Evolutionary conservation across 805 yeast species (phyloP).

Genomic region (Teunomyces gatunensis): DNA sequence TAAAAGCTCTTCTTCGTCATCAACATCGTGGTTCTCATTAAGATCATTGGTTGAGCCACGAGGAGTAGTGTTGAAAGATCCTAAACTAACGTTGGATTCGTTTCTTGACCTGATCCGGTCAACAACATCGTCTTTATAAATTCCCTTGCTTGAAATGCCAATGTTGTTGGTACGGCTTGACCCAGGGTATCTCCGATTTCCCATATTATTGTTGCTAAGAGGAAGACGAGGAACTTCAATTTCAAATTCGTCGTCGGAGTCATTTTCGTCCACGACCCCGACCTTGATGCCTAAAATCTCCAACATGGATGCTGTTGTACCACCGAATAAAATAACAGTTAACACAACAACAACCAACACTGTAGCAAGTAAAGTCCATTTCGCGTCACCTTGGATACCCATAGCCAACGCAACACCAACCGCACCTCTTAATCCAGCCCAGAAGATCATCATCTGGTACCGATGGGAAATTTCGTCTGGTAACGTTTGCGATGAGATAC

Average conservation of each 20-base stretch:
- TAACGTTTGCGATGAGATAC: conserved; percentile 38
- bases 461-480: conserved; percentile 92
- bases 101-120: conserved; percentile 22
- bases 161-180: conserved; percentile 5
- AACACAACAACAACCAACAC: conserved; percentile 94
- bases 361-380: conserved; percentile 85
- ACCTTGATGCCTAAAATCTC: conserved; percentile 91
- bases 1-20: conserved; percentile 24
- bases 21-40: conserved; percentile 5
- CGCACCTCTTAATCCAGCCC: conserved; percentile 99
- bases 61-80: conserved; percentile 12
- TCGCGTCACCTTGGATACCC: conserved; percentile 94
- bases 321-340: conserved; percentile 95
- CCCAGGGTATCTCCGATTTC: conserved; percentile 21
- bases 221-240: conserved; percentile 65
- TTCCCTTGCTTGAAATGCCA: conserved; percentile 9
- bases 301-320: conserved; percentile 97
- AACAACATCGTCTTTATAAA: conserved; percentile 18
- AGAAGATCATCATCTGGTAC: conserved; percentile 97
- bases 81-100: conserved; percentile 26
- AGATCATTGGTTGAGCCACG: conserved; percentile 8
- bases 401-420: conserved; percentile 99
- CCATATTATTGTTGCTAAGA: conserved; percentile 15
- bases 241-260: conserved; percentile 93
- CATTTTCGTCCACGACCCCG: conserved; percentile 80